Evolutionary conservation across 148 eudicot genomes (phyloP), one percentile per base, ranked within the genome.

Genomic region (Bassia scoparia): DNA sequence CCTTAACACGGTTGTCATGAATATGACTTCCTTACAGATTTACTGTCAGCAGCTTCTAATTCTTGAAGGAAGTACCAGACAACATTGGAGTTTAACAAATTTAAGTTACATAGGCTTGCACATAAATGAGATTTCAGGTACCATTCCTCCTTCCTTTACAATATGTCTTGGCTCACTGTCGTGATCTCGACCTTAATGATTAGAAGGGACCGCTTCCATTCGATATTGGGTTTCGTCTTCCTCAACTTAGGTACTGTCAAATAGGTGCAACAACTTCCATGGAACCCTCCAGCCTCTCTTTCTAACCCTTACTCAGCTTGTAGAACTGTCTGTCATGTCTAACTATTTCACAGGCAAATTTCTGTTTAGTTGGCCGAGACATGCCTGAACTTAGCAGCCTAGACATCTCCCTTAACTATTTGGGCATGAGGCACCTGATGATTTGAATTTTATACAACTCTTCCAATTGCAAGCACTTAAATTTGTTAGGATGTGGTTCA

Each of bases 231-330:
- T 67, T 67, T 13, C 41, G 41, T 27, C 23, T 67, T 67, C 55
- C 55, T 44, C 34, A 18, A 14, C 70, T 67, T 13, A 27, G 14
- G 20, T 3, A 3, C 30, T 48, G 46, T 3, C 4, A 17, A 24
- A 67, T 67, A 67, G 12, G 41, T 37, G 37, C 4, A 50, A 21
- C 18, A 67, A 67, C 43, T 67, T 67, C 52, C 35, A 46, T 0
- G 70, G 70, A 15, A 50, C 30, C 7, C 55, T 67, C 31, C 70
- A 27, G 13, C 21, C 56, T 67, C 70, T 31, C 70, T 67, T 24
- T 67, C 70, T 31, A 67, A 68, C 71, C 71, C 71, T 55, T 37
- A 55, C 74, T 23, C 52, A 70, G 1, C 74, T 70, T 26, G 49
- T 1, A 20, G 16, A 17, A 7, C 41, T 70, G 2, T 0, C 2